Conservation (phyloP, 2,329 filamentous ascomycete species). For the Diplodia corticola region DNA sequence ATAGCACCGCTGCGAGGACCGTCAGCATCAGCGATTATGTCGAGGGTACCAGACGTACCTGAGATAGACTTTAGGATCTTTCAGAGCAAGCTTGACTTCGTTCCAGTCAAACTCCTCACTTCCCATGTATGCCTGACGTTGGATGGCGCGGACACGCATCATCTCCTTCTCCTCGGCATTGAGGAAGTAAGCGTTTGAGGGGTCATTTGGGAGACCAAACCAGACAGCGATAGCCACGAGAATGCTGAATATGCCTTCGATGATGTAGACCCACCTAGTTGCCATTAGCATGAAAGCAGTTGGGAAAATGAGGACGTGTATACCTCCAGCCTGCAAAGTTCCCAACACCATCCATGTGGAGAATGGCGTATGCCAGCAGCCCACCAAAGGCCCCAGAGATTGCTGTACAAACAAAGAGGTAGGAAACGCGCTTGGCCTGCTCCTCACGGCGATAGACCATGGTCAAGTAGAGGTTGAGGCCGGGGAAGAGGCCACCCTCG, state of each 20-base stretch:
- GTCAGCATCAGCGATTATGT: neutral
- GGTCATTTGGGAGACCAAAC: conserved; percentile 52
- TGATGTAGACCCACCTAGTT: conserved; percentile 26
- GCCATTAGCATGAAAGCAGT: neutral
- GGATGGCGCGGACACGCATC: conserved; percentile 51
- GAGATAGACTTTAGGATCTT: conserved; percentile 55
- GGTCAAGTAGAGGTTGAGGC: conserved; percentile 43
- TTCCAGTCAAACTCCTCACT: conserved; percentile 53
- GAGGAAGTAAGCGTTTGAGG: conserved; percentile 51
- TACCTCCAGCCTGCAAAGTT: conserved; percentile 46
- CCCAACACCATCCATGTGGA: conserved; percentile 49
- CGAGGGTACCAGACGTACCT: neutral
- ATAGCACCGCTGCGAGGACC: conserved; percentile 40
- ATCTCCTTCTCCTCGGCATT: conserved; percentile 51
- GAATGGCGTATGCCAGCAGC: conserved; percentile 39
- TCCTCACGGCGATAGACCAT: conserved; percentile 46
- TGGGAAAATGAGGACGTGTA: neutral
- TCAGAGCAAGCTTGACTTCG: conserved; percentile 50
- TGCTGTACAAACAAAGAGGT: conserved; percentile 43
- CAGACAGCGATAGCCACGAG: conserved; percentile 39
- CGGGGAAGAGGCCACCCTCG: conserved; percentile 40
- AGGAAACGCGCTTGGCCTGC: conserved; percentile 44
- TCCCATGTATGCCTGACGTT: conserved; percentile 52
- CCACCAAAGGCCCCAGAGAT: conserved; percentile 38
- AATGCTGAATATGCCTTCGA: conserved; percentile 29